phyloP scores from a whole-genome alignment of 352 stramenopile species.

The Phytophthora chlamydospora region DNA sequence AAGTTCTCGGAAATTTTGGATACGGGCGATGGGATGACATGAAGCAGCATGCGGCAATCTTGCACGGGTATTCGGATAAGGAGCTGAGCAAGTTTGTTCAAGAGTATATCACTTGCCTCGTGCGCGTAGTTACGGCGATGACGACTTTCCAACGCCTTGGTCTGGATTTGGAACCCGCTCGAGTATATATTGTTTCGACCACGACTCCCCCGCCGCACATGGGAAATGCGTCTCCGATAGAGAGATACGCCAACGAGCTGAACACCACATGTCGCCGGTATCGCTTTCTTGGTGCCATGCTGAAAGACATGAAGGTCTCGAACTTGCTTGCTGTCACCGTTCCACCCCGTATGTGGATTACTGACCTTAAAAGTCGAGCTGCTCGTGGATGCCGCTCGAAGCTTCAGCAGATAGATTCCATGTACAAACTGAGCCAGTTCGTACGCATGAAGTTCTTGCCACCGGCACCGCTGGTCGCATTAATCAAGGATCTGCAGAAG shows the following conservation, averaged over 20 bases:
- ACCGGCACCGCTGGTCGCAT: slow-evolving; percentile 32
- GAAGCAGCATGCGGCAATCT: slow-evolving; percentile 21
- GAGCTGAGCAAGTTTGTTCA: slow-evolving; percentile 57
- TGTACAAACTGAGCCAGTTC: slow-evolving; percentile 56
- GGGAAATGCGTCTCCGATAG: slow-evolving; percentile 41
- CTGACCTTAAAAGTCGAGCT: slow-evolving; percentile 33
- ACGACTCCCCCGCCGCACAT: slow-evolving; percentile 7
- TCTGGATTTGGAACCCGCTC: slow-evolving; percentile 32
- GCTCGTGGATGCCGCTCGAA: slow-evolving; percentile 53
- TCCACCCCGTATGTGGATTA: slow-evolving; percentile 39
- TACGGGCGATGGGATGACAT: slow-evolving; percentile 89
- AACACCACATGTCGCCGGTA: slow-evolving; percentile 48
- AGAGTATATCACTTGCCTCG: slow-evolving; percentile 53
- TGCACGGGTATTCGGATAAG: slow-evolving; percentile 51
- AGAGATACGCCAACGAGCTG: slow-evolving; percentile 42
- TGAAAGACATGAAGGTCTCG: slow-evolving; percentile 49
- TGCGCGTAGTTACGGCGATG: slow-evolving; percentile 51
- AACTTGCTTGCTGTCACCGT: slow-evolving; percentile 36
- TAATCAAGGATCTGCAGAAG: slow-evolving; percentile 54
- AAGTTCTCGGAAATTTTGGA: slow-evolving; percentile 68
- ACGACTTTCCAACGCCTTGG: slow-evolving; percentile 35
- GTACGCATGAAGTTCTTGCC: slow-evolving; percentile 47
- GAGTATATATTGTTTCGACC: slow-evolving; percentile 39
- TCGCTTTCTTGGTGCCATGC: slow-evolving; percentile 45
- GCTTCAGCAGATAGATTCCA: slow-evolving; percentile 75